These are phyloP conservation scores for Hypericum androsaemum DNA, from an alignment of 345 rosid species.

Conservation along the genomic window DNA sequence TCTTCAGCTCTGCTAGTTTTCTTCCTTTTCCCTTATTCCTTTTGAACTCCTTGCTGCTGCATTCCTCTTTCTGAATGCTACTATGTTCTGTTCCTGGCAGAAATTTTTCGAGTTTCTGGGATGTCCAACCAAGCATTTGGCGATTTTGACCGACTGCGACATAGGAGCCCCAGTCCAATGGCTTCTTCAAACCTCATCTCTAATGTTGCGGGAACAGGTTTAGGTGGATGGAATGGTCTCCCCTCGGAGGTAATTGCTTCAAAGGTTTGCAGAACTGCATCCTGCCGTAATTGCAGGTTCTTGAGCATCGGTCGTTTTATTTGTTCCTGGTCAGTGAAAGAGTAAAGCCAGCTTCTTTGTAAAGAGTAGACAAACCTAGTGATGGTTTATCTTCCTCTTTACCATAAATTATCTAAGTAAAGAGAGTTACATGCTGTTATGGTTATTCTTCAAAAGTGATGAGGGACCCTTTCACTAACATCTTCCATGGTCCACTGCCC, in stretches of 20 bases:
- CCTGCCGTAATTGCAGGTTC: neutral
- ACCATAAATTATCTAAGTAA: too few species aligned
- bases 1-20: too few species aligned
- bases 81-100: constrained; percentile 34
- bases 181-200: constrained; percentile 82
- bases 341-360: too few species aligned
- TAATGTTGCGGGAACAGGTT: constrained; percentile 51
- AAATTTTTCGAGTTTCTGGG: constrained; percentile 75
- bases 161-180: constrained; percentile 98
- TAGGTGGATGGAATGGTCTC: constrained; percentile 74
- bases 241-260: constrained; percentile 56
- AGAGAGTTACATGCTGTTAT: too few species aligned
- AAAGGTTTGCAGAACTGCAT: constrained; percentile 1
- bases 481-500: too few species aligned
- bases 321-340: too few species aligned
- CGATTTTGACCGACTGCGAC: constrained; percentile 72
- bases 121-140: constrained; percentile 82
- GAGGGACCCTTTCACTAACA: too few species aligned
- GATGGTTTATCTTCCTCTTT: too few species aligned
- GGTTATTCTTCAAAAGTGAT: too few species aligned
- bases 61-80: constrained; percentile 8
- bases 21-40: neutral
- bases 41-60: neutral
- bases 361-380: too few species aligned
- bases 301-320: too few species aligned